Conservation (phyloP, 2,329 filamentous ascomycete species). For the Fusarium domesticum region DNA sequence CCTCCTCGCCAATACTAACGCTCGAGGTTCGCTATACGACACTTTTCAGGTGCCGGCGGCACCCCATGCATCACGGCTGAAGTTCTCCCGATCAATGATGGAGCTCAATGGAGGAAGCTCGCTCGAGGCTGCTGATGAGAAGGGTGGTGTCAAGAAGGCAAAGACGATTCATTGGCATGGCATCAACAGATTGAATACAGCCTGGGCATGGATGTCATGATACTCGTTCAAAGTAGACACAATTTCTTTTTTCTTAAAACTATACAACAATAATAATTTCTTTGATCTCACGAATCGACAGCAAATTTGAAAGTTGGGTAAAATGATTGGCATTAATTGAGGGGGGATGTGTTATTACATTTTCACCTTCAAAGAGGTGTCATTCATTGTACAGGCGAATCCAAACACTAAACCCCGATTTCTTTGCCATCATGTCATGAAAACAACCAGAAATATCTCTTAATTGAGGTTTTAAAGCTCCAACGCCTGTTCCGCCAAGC, state of each 20-base stretch:
- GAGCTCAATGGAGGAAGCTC: slow-evolving; percentile 23
- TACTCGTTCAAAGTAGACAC: not conserved
- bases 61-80: slow-evolving; percentile 19
- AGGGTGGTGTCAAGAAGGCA: slow-evolving; percentile 14
- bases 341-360: slow-evolving; percentile 57
- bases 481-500: slow-evolving; percentile 49
- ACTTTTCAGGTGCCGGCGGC: slow-evolving; percentile 25
- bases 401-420: slow-evolving; percentile 41
- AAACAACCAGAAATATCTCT: slow-evolving; percentile 43
- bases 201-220: slow-evolving; percentile 31
- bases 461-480: slow-evolving; percentile 48
- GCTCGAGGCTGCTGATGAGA: slow-evolving; percentile 10
- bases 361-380: slow-evolving; percentile 39
- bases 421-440: slow-evolving; percentile 46
- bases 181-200: slow-evolving; percentile 29
- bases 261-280: not conserved
- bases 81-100: slow-evolving; percentile 26
- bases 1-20: slow-evolving; percentile 11
- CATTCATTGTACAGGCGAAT: slow-evolving; percentile 45
- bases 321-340: slow-evolving; percentile 35
- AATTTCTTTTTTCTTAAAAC: not conserved
- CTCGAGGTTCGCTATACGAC: slow-evolving; percentile 23
- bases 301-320: not conserved
- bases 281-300: not conserved
- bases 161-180: slow-evolving; percentile 31